These are phyloP conservation scores for Tetrapisispora fleetii DNA, from an alignment of 805 yeast species.

Conservation along the genomic window DNA sequence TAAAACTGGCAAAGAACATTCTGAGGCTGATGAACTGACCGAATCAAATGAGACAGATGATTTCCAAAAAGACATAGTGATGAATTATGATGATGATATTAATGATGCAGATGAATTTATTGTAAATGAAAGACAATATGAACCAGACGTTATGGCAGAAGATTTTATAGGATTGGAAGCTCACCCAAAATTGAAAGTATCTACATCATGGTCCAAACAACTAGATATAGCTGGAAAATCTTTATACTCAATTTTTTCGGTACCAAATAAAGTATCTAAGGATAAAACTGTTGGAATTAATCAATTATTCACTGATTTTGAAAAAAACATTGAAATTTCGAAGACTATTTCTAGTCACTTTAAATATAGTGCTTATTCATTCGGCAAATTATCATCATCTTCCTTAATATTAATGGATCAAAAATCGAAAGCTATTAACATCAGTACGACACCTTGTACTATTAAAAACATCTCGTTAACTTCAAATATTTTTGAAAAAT, in stretches of 20 bases:
- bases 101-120: constrained; percentile 22
- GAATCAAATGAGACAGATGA: background rate
- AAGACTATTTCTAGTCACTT: constrained; percentile 13
- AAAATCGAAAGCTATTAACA: background rate
- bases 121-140: constrained; percentile 56
- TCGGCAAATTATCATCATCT: constrained; percentile 17
- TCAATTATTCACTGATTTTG: constrained; percentile 35
- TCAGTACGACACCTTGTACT: background rate
- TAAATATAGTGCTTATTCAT: constrained; percentile 9
- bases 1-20: constrained; percentile 1
- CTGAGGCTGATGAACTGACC: background rate
- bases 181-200: constrained; percentile 38
- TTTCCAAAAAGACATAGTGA: background rate
- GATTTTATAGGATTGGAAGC: constrained; percentile 38
- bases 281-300: constrained; percentile 6
- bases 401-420: constrained; percentile 8
- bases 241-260: constrained; percentile 28
- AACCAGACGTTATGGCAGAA: constrained; percentile 46
- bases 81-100: constrained; percentile 27
- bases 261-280: constrained; percentile 1
- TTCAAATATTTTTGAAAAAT: constrained; percentile 8
- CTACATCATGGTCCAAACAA: constrained; percentile 58
- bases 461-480: background rate
- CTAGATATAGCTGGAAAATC: constrained; percentile 38
- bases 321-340: constrained; percentile 24